Evolutionary conservation across 495 filamentous ascomycete species (phyloP).

Genomic region (Chlorociboria aeruginascens): DNA sequence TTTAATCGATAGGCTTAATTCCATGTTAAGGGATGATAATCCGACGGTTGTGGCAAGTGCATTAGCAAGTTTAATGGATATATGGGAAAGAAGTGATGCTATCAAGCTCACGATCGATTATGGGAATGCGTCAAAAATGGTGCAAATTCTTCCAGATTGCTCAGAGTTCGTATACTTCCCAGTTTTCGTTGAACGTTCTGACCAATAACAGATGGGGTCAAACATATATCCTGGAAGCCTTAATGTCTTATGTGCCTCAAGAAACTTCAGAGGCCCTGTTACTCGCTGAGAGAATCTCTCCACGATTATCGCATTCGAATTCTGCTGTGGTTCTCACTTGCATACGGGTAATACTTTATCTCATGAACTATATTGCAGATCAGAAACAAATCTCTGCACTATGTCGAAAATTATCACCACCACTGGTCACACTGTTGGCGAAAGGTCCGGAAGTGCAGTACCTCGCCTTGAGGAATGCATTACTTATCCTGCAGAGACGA

Average conservation of each 20-base stretch:
- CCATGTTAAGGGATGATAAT: constrained; percentile 87
- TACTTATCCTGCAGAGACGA: constrained; percentile 84
- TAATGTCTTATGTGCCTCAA: constrained; percentile 97
- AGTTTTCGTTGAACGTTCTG: not conserved
- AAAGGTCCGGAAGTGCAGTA: constrained; percentile 98
- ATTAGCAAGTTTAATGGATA: constrained; percentile 86
- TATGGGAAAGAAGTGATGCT: constrained; percentile 93
- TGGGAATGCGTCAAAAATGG: constrained; percentile 91
- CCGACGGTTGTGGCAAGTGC: constrained; percentile 95
- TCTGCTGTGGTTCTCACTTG: constrained; percentile 93
- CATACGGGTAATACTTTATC: constrained; percentile 88
- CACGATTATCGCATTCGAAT: constrained; percentile 89
- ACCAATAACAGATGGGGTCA: constrained; percentile 75
- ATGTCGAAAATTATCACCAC: constrained; percentile 88
- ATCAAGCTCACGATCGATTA: constrained; percentile 99
- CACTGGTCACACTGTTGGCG: constrained; percentile 86
- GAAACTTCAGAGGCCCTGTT: constrained; percentile 77
- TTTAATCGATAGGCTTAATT: constrained; percentile 84
- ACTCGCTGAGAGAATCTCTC: constrained; percentile 86
- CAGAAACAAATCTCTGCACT: constrained; percentile 82
- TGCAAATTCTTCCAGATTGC: constrained; percentile 90
- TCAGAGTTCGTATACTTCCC: constrained; percentile 62
- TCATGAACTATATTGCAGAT: constrained; percentile 98
- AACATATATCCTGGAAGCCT: constrained; percentile 93
- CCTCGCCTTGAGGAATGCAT: constrained; percentile 83